phyloP scores from a whole-genome alignment of 1,139 yeast genomes.

The Lodderomyces beijingensis region DNA sequence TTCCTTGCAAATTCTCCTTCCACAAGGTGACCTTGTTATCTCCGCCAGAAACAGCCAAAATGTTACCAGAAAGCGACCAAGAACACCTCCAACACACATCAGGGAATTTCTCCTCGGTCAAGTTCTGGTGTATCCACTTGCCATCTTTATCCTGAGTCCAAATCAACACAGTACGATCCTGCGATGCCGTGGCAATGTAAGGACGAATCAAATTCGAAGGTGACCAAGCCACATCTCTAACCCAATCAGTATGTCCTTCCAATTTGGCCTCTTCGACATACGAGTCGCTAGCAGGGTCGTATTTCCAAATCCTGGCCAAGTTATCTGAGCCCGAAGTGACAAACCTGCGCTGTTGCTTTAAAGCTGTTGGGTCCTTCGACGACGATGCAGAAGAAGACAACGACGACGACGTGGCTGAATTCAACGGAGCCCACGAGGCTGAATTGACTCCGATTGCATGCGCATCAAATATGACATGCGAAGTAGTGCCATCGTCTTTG shows the following conservation, averaged over 20 bases:
- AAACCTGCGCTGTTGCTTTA: conserved; percentile 48
- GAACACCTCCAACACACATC: conserved; percentile 98
- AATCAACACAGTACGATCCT: conserved; percentile 88
- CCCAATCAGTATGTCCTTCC: conserved; percentile 96
- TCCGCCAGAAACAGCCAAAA: conserved; percentile 93
- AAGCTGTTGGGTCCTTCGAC: conserved; percentile 27
- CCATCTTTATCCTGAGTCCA: conserved; percentile 77
- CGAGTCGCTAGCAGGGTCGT: conserved; percentile 49
- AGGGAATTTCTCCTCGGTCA: conserved; percentile 81
- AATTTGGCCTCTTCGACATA: conserved; percentile 73
- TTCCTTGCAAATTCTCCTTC: conserved; percentile 92
- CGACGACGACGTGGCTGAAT: conserved; percentile 24
- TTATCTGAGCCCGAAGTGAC: conserved; percentile 97
- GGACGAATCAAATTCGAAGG: conserved; percentile 83
- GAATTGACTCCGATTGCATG: conserved; percentile 93
- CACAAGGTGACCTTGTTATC: conserved; percentile 94
- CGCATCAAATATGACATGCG: conserved; percentile 63
- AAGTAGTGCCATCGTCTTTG: conserved; percentile 83
- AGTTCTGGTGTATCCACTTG: conserved; percentile 74
- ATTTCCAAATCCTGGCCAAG: conserved; percentile 86
- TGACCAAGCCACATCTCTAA: conserved; percentile 97
- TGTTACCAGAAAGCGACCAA: conserved; percentile 95
- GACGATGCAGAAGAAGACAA: conserved; percentile 21
- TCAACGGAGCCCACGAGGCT: conserved; percentile 91
- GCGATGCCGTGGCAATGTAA: conserved; percentile 97